Evolutionary conservation across 306 rosid genomes (phyloP).

Genomic region (Malus sieversii): DNA sequence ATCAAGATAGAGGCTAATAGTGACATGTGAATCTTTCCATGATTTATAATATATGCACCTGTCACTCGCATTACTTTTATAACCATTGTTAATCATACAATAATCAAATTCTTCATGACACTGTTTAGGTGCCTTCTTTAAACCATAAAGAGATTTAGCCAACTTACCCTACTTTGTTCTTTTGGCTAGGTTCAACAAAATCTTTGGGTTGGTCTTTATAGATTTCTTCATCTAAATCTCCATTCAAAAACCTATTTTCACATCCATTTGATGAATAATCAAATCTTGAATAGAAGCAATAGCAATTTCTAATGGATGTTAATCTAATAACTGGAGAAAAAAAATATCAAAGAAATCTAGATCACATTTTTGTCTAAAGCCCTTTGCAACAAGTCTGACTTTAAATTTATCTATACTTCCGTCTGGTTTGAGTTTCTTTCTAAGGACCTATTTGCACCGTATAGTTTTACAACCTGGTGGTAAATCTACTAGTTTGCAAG

Average conservation of each 20-base stretch:
- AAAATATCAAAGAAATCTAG: neutral
- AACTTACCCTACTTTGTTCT: neutral
- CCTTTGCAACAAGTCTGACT: neutral
- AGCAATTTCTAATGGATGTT: neutral
- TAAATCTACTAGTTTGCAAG: neutral
- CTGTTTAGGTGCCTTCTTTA: too few species aligned
- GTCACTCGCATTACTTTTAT: too few species aligned
- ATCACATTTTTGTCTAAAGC: neutral
- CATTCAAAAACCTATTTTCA: neutral
- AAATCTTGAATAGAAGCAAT: neutral
- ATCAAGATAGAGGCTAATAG: too few species aligned
- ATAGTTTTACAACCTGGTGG: neutral
- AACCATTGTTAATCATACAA: too few species aligned
- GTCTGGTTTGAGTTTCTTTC: neutral
- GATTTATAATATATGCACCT: too few species aligned
- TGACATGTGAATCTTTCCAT: too few species aligned
- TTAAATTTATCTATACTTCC: neutral
- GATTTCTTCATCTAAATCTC: too few species aligned
- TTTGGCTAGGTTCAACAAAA: too few species aligned
- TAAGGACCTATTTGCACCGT: neutral
- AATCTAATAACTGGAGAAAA: neutral
- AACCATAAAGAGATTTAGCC: too few species aligned
- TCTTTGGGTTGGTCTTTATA: too few species aligned
- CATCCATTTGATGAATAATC: neutral
- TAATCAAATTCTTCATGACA: too few species aligned